Percentiles rank a stretch among this genome's conserved stretches.
phyloP scores from a whole-genome alignment of 495 filamentous ascomycete genomes.

The Trichoderma asperelloides region DNA sequence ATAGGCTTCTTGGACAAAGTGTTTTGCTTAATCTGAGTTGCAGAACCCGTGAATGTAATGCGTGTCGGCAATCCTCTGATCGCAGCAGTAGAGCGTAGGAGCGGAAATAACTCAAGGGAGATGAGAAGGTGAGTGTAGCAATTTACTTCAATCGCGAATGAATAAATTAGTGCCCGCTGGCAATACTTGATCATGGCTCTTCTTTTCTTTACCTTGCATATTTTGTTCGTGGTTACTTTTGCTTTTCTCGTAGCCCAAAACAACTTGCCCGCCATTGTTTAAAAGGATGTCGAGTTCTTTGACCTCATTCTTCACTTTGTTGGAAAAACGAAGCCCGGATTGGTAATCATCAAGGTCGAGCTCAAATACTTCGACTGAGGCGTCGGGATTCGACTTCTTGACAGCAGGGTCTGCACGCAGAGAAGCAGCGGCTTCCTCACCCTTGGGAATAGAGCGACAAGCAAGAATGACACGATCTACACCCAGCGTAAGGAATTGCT shows the following conservation, averaged over 20 bases:
- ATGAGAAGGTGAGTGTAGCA: background rate
- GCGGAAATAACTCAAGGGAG: background rate
- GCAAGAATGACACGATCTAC: slow-evolving; percentile 38
- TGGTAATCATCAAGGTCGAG: slow-evolving; percentile 35
- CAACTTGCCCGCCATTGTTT: slow-evolving; percentile 25
- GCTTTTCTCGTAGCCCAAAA: background rate
- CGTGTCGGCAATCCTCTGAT: background rate
- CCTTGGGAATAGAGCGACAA: slow-evolving; percentile 30
- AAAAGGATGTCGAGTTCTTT: slow-evolving; percentile 33
- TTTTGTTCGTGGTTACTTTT: background rate
- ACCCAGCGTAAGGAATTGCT: slow-evolving; percentile 33
- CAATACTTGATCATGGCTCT: background rate
- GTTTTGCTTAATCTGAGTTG: slow-evolving; percentile 22
- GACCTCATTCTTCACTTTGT: slow-evolving; percentile 19
- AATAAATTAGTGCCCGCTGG: background rate
- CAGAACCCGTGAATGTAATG: background rate
- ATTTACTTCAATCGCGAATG: background rate
- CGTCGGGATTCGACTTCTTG: slow-evolving; percentile 24
- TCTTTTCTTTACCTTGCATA: background rate
- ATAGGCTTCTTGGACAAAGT: slow-evolving; percentile 12
- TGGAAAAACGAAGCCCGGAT: slow-evolving; percentile 20
- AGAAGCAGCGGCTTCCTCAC: slow-evolving; percentile 29
- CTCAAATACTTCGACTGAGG: slow-evolving; percentile 43
- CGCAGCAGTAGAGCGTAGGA: background rate
- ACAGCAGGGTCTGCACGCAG: slow-evolving; percentile 23